These are phyloP conservation scores for Colletotrichum tropicale DNA, from an alignment of 2,329 filamentous ascomycete genomes.

Conservation along the genomic window DNA sequence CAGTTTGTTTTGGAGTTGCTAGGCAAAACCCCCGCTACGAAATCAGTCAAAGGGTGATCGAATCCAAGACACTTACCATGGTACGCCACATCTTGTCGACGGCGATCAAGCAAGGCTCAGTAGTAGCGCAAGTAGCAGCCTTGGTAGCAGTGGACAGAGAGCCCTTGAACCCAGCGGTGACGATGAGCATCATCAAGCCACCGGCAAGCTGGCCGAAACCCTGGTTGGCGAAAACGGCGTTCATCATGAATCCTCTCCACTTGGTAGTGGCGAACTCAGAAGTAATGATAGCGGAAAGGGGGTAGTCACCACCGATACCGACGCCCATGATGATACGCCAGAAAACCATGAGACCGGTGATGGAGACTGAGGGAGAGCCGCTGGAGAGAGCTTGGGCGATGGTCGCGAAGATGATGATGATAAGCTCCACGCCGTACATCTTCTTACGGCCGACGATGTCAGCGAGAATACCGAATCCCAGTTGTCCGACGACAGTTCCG, in stretches of 20 bases:
- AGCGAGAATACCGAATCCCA: slow-evolving; percentile 79
- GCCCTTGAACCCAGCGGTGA: slow-evolving; percentile 73
- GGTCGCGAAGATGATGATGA: slow-evolving; percentile 81
- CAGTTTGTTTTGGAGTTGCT: background rate
- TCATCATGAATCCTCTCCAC: slow-evolving; percentile 68
- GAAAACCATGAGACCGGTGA: slow-evolving; percentile 75
- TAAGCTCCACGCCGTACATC: slow-evolving; percentile 76
- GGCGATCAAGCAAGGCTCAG: slow-evolving; percentile 50
- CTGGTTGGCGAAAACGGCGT: slow-evolving; percentile 72
- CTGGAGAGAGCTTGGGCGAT: slow-evolving; percentile 73
- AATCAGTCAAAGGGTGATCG: background rate
- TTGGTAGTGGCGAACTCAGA: slow-evolving; percentile 68
- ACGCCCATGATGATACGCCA: slow-evolving; percentile 76
- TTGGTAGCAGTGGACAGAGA: slow-evolving; percentile 58
- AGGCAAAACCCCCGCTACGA: background rate
- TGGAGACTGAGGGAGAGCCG: slow-evolving; percentile 64
- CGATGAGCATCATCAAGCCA: slow-evolving; percentile 73
- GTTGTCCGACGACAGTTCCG: slow-evolving; percentile 82
- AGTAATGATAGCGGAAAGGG: slow-evolving; percentile 69
- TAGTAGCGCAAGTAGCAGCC: slow-evolving; percentile 57
- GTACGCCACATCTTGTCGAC: slow-evolving; percentile 71
- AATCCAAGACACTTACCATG: slow-evolving; percentile 36
- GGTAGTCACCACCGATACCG: slow-evolving; percentile 66
- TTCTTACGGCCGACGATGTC: slow-evolving; percentile 78
- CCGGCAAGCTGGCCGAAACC: slow-evolving; percentile 71